Base-by-base conservation (phyloP, 805 yeast species). In the Pichia kluyveri region DNA sequence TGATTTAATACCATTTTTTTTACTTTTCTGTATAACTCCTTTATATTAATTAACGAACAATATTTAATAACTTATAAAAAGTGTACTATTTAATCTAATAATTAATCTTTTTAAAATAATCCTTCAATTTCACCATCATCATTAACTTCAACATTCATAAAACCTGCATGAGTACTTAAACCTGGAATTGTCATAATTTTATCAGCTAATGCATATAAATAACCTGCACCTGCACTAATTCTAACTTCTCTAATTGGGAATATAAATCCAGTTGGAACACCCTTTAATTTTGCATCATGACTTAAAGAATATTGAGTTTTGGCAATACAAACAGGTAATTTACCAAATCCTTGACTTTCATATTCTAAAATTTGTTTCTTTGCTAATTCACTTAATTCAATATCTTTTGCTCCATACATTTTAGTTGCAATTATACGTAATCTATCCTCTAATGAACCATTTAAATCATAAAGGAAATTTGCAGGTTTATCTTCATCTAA, bases 111-210 rank as follows among this genome's bases (percentile, higher is more conserved):
- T 19, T 62, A 84, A 61, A 84, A 84, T 68, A 85, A 75, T 43
- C 93, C 93, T 58, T 84, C 90, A 56, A 85, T 85, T 60, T 85
- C 86, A 49, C 90, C 91, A 53, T 83, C 77, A 40, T 81, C 87
- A 60, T 79, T 76, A 46, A 85, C 88, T 67, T 85, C 93, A 44
- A 85, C 88, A 57, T 85, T 83, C 91, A 85, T 85, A 69, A 81
- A 85, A 39, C 95, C 93, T 63, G 86, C 80, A 61, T 83, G 86
- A 5, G 95, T 85, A 49, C 93, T 86, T 63, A 85, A 73, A 51
- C 95, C 93, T 30, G 95, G 95, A 59, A 85, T 85, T 41, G 95
- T 85, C 72, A 82, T 86, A 60, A 85, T 85, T 65, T 84, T 90
- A 47, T 88, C 93, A 6, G 95, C 93, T 58, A 85, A 72, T 6